Percentiles rank a stretch among this genome's conserved stretches.
These are phyloP conservation scores for Monosporozyma unispora DNA, from an alignment of 805 yeast species.

Conservation along the genomic window DNA sequence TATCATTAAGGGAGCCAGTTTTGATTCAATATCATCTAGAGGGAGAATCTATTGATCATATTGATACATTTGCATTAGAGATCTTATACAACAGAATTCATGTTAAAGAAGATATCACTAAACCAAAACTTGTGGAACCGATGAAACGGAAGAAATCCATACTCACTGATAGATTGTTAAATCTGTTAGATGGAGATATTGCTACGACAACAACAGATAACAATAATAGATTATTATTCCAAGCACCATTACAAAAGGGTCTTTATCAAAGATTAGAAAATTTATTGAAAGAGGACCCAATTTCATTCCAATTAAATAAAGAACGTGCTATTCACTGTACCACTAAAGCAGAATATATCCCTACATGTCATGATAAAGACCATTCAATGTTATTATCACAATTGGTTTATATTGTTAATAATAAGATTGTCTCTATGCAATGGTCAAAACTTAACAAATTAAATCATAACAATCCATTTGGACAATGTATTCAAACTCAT, in stretches of 20 bases:
- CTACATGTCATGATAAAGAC: slow-evolving; percentile 16
- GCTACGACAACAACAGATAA: not conserved
- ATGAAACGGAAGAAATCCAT: not conserved
- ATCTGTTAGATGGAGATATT: slow-evolving; percentile 2
- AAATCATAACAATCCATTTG: slow-evolving; percentile 18
- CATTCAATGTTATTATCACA: slow-evolving; percentile 19
- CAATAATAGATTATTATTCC: not conserved
- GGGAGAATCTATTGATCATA: slow-evolving; percentile 9
- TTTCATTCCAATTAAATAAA: slow-evolving; percentile 17
- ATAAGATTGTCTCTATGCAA: slow-evolving; percentile 24
- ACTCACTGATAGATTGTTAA: not conserved
- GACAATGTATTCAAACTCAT: slow-evolving; percentile 29
- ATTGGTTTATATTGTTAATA: slow-evolving; percentile 17
- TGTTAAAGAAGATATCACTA: not conserved
- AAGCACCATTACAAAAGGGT: slow-evolving; percentile 1
- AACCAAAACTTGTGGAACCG: not conserved
- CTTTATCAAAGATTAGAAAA: slow-evolving; percentile 10
- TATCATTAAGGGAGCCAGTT: slow-evolving; percentile 8
- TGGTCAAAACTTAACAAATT: slow-evolving; percentile 17
- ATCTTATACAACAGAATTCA: slow-evolving; percentile 27
- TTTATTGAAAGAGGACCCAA: slow-evolving; percentile 15
- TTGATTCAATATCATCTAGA: not conserved
- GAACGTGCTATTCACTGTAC: slow-evolving; percentile 20
- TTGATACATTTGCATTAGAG: slow-evolving; percentile 16
- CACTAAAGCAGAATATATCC: slow-evolving; percentile 14